Evolutionary conservation across 495 filamentous ascomycete species (phyloP), one percentile per base, ranked within the genome.

Genomic region (Xylaria acuta): DNA sequence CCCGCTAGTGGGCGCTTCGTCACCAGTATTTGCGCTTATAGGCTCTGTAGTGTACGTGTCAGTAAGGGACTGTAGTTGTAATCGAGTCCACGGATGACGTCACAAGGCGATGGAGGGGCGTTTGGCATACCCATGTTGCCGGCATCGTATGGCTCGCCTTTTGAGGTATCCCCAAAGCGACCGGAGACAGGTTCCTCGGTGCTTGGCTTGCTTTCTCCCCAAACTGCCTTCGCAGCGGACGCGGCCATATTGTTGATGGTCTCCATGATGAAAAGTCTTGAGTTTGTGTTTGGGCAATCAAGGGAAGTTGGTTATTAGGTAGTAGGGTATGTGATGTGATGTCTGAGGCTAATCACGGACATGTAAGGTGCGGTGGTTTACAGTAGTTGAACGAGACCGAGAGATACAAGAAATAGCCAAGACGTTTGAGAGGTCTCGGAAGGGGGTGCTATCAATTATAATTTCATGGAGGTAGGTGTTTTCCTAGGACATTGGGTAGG

Each of bases 111-210:
- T 9, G 22, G 65, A 53, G 43, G 45, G 30, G n/a, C 3, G 16
- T 64, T 43, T 16, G 59, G 11, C 18, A 54, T 77, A 85, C 83
- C 82, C 32, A 87, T 78, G 75, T 89, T 90, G 64, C 88, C 88
- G 30, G 84, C 84, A 71, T 90, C 88, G 70, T 86, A 90, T 0
- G 88, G 88, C 78, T 89, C 85, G n/a, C 87, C 87, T 58, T 83
- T 83, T n/a, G 80, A 77, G 18, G 84, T 84, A 67, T 89, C 82
- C 25, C 88, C 88, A 18, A 77, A 73, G 56, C 83, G 77, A 51
- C 88, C 88, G 36, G 85, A 86, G 60, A 88, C 73, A 30, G 88
- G 88, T 76, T 90, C 88, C 71, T 84, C 53, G 58, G 80, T 76
- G 58, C 69, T 68, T 14, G 56, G 72, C 14, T 74, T 79, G 64